Percentiles rank a stretch among this genome's conserved stretches.
These are phyloP conservation scores for Trichoderma lentiforme DNA, from an alignment of 2,329 filamentous ascomycete genomes.

Conservation along the genomic window DNA sequence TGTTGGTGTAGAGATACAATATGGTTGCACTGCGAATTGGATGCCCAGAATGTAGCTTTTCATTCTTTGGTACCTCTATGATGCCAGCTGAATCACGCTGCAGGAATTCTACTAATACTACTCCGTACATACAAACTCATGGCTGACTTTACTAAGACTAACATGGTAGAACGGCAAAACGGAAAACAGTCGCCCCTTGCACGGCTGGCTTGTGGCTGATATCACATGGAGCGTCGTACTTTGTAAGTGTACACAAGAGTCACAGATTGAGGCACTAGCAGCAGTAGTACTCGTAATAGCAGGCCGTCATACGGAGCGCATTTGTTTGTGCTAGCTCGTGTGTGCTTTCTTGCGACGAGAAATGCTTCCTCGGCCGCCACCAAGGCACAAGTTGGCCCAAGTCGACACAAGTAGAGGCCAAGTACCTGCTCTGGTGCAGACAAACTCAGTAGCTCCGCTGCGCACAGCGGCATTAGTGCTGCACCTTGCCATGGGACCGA, in stretches of 20 bases:
- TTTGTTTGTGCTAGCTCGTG: neutral
- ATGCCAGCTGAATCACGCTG: no score
- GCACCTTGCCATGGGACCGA: constrained; percentile 13
- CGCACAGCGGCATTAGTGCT: constrained; percentile 8
- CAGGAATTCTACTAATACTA: no score
- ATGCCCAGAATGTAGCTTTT: neutral
- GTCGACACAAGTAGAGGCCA: neutral
- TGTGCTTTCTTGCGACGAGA: neutral
- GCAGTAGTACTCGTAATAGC: neutral
- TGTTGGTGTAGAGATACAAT: neutral
- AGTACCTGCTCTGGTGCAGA: neutral
- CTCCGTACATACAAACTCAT: neutral
- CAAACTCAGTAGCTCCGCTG: constrained; percentile 16
- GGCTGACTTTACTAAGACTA: neutral
- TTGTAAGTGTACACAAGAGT: neutral
- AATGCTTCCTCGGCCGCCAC: neutral
- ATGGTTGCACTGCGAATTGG: neutral
- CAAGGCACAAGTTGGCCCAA: neutral
- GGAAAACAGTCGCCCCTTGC: neutral
- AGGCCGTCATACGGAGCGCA: neutral
- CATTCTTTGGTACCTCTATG: neutral
- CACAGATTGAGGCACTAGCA: neutral
- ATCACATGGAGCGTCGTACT: neutral
- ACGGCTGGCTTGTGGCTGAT: neutral
- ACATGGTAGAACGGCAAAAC: constrained; percentile 5